phyloP scores from a whole-genome alignment of 2,329 filamentous ascomycete genomes.

The Geoglossum cookeanum region DNA sequence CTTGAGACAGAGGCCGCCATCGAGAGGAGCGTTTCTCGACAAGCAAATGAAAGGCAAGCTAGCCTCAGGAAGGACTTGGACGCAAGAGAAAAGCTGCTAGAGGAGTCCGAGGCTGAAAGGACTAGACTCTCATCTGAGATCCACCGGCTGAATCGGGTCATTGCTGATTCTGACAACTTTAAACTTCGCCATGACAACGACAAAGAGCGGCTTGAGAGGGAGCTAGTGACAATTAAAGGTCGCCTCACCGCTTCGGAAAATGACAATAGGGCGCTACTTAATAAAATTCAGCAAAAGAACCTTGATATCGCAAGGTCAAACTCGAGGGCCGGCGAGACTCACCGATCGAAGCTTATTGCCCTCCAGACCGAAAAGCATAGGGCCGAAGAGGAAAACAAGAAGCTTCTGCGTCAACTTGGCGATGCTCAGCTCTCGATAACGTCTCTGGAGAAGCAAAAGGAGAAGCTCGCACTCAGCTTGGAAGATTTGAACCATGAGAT shows the following conservation, averaged over 20 bases:
- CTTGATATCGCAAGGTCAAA: conserved; percentile 84
- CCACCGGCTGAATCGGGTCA: conserved; percentile 69
- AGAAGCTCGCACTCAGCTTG: conserved; percentile 71
- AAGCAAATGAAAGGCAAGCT: conserved; percentile 63
- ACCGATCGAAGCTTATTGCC: conserved; percentile 54
- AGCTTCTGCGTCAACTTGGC: conserved; percentile 65
- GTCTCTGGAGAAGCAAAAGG: conserved; percentile 79
- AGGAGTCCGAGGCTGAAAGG: conserved; percentile 64
- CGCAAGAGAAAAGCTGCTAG: conserved; percentile 53
- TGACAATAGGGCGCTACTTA: conserved; percentile 84
- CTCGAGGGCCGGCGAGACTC: conserved; percentile 68
- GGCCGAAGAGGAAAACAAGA: conserved; percentile 64
- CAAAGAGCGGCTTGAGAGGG: conserved; percentile 80
- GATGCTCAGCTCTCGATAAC: conserved; percentile 69
- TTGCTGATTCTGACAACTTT: conserved; percentile 77
- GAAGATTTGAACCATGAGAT: conserved; percentile 91
- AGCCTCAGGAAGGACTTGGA: conserved; percentile 65
- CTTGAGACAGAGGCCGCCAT: conserved; percentile 63
- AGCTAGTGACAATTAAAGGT: conserved; percentile 79
- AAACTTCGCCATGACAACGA: conserved; percentile 80
- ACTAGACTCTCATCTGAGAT: conserved; percentile 59
- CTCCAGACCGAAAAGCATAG: conserved; percentile 70
- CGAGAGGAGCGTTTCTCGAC: conserved; percentile 57
- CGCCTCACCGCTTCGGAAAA: conserved; percentile 84
- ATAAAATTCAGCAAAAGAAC: conserved; percentile 94